These are phyloP conservation scores for Yamadazyma kanchanaburiensis DNA, from an alignment of 1,139 yeast species.

Conservation along the genomic window DNA sequence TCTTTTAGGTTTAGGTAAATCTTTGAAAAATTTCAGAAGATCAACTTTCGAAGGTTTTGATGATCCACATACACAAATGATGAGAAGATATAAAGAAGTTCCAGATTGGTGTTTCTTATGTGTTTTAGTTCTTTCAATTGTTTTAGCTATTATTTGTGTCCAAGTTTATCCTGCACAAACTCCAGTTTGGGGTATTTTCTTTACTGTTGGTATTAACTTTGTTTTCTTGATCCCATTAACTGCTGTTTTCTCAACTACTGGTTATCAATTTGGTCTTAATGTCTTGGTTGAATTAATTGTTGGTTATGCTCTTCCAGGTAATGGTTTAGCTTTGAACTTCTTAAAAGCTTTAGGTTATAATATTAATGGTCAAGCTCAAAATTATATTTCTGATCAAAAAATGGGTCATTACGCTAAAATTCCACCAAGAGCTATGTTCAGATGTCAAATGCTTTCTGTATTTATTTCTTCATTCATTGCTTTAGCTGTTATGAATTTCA, in stretches of 20 bases:
- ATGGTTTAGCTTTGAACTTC: constrained; percentile 56
- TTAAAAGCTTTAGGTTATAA: constrained; percentile 58
- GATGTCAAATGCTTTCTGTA: constrained; percentile 50
- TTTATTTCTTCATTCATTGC: constrained; percentile 38
- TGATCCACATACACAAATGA: constrained; percentile 56
- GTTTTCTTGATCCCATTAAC: constrained; percentile 52
- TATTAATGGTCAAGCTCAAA: constrained; percentile 58
- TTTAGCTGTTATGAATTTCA: constrained; percentile 54
- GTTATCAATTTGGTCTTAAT: constrained; percentile 50
- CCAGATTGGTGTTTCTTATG: constrained; percentile 58
- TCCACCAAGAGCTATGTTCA: constrained; percentile 59
- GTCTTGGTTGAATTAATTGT: constrained; percentile 58
- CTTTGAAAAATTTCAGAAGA: constrained; percentile 34
- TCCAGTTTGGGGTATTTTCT: constrained; percentile 57
- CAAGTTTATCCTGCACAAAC: constrained; percentile 43
- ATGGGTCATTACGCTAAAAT: constrained; percentile 57
- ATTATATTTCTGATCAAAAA: constrained; percentile 53
- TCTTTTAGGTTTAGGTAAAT: constrained; percentile 4
- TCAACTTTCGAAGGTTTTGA: constrained; percentile 46
- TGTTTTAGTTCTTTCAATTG: constrained; percentile 43
- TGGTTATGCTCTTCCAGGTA: constrained; percentile 64
- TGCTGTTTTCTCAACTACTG: constrained; percentile 51
- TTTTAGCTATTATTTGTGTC: constrained; percentile 45
- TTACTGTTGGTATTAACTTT: constrained; percentile 50
- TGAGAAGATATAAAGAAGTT: constrained; percentile 53